Conservation (phyloP, 768 basidiomycete genomes). For the Hygrophorus russula region DNA sequence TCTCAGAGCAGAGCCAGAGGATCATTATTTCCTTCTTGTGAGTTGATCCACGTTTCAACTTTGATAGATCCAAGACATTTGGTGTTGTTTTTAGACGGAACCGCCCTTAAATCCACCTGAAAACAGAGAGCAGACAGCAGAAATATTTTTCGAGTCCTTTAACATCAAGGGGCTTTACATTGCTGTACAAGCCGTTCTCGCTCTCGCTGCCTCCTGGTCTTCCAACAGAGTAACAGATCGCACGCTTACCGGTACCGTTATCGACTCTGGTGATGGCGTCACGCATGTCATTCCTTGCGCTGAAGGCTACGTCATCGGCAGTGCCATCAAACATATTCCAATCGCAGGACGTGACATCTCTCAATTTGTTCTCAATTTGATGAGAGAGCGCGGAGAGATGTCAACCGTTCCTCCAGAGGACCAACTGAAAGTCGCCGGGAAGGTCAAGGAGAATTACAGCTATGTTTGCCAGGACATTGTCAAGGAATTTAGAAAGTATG, state of each 20-base stretch:
- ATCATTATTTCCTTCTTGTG: conserved; percentile 95
- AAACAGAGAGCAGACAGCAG: conserved; percentile 97
- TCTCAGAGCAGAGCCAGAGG: conserved; percentile 94
- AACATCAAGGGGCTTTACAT: conserved; percentile 98
- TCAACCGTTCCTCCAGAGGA: conserved; percentile 89
- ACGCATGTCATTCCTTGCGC: conserved; percentile 96
- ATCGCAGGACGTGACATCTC: conserved; percentile 97
- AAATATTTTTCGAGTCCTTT: conserved; percentile 99
- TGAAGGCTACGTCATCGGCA: conserved; percentile 98
- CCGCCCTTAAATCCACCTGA: conserved; percentile 97
- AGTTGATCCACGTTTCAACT: conserved; percentile 19
- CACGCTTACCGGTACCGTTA: conserved; percentile 92
- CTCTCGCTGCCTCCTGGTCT: conserved; percentile 95
- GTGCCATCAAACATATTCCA: conserved; percentile 97
- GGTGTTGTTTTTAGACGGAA: conserved; percentile 63
- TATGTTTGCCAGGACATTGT: conserved; percentile 99
- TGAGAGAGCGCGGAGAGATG: conserved; percentile 94
- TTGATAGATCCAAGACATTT: not conserved
- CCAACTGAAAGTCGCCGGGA: conserved; percentile 81
- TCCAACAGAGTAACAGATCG: conserved; percentile 83
- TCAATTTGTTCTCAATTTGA: conserved; percentile 89
- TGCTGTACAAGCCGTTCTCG: conserved; percentile 96
- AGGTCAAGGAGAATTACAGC: conserved; percentile 95
- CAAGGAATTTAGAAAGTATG: conserved; percentile 97
- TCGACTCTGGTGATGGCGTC: conserved; percentile 98